phyloP scores from a whole-genome alignment of 768 basidiomycete species.

The Serendipita sp. region DNA sequence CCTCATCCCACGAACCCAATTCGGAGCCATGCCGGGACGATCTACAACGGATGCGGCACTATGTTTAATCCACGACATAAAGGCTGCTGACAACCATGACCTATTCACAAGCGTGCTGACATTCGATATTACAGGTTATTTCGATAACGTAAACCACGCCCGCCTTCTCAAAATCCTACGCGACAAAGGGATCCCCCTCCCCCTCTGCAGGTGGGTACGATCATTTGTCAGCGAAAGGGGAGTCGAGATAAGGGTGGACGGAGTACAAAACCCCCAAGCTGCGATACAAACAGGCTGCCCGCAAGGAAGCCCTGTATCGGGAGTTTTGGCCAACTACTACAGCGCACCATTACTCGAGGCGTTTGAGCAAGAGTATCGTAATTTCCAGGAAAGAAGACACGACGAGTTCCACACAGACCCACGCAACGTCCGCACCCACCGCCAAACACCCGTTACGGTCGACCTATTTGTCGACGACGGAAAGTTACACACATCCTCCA shows the following conservation, averaged over 20 bases:
- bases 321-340: neutral
- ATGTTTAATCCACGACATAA: neutral
- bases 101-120: neutral
- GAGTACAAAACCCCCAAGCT: neutral
- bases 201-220: neutral
- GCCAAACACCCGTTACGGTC: neutral
- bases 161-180: constrained; percentile 1
- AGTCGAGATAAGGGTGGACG: neutral
- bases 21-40: neutral
- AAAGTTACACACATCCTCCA: constrained; percentile 7
- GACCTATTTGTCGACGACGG: constrained; percentile 10
- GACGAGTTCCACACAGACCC: too few relatives aligned
- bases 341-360: neutral
- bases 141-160: neutral
- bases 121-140: neutral
- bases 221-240: neutral
- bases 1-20: neutral
- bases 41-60: neutral
- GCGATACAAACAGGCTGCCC: neutral
- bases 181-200: neutral
- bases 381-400: too few relatives aligned
- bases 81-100: neutral
- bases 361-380: neutral
- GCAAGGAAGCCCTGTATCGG: neutral
- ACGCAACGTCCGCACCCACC: neutral